A percentile compares a stretch with the other conserved stretches of the same genome.
These are phyloP conservation scores for Trametes sanguinea DNA, from an alignment of 768 basidiomycete genomes.

Conservation along the genomic window DNA sequence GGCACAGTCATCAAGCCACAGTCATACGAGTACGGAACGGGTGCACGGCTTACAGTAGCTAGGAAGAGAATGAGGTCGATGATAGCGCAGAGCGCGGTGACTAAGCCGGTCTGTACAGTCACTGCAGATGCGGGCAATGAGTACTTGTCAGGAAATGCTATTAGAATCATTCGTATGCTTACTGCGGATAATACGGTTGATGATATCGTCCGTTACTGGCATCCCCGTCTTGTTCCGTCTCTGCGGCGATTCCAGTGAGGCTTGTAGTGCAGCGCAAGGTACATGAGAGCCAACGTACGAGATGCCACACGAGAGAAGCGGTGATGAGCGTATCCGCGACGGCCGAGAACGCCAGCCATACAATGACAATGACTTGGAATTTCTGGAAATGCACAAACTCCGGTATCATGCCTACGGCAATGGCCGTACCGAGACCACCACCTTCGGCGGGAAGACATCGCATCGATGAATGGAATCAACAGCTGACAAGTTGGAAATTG, in stretches of 20 bases:
- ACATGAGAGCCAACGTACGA: background rate
- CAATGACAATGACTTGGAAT: slow-evolving; percentile 20
- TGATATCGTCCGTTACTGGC: slow-evolving; percentile 21
- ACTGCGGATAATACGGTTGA: slow-evolving; percentile 24
- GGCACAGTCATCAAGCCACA: background rate
- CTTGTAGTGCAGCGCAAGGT: background rate
- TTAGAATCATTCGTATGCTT: background rate
- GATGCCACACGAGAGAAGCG: slow-evolving; percentile 19
- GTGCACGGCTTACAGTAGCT: background rate
- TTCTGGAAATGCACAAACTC: slow-evolving; percentile 20
- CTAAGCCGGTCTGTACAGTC: slow-evolving; percentile 35
- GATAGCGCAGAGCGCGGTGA: slow-evolving; percentile 27
- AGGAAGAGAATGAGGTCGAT: slow-evolving; percentile 32
- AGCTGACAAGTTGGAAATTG: background rate
- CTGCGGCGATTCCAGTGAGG: slow-evolving; percentile 1
- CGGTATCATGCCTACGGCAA: slow-evolving; percentile 20
- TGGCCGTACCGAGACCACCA: slow-evolving; percentile 23
- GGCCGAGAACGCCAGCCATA: slow-evolving; percentile 24
- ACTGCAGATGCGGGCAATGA: slow-evolving; percentile 11
- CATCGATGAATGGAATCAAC: background rate
- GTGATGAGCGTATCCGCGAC: slow-evolving; percentile 24
- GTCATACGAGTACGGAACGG: background rate
- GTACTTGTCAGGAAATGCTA: background rate
- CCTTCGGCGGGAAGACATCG: slow-evolving; percentile 2
- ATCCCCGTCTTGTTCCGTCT: slow-evolving; percentile 20